Conservation (phyloP, 768 basidiomycete genomes). For the Panellus pusillus region DNA sequence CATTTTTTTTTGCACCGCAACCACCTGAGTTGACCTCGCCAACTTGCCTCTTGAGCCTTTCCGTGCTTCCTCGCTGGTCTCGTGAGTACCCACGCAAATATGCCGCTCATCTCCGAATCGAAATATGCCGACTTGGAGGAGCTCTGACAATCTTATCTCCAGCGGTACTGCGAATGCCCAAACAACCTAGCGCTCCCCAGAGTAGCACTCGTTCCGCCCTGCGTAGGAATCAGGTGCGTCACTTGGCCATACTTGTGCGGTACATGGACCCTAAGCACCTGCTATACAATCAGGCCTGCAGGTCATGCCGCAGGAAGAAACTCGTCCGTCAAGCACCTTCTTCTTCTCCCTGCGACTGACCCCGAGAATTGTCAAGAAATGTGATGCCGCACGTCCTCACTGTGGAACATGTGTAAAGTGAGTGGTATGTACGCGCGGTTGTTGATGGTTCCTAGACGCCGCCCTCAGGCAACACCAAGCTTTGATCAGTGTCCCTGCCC, state of each 20-base stretch:
- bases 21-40: no score
- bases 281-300: slow-evolving; percentile 59
- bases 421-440: slow-evolving; percentile 28
- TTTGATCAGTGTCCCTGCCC: slow-evolving; percentile 79
- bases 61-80: no score
- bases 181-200: slow-evolving; percentile 43
- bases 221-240: slow-evolving; percentile 72
- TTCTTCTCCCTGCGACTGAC: neutral
- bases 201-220: slow-evolving; percentile 58
- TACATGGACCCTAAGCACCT: neutral
- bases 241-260: neutral
- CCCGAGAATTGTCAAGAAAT: slow-evolving; percentile 58
- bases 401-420: slow-evolving; percentile 84
- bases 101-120: no score
- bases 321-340: slow-evolving; percentile 51
- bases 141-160: neutral
- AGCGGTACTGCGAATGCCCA: slow-evolving; percentile 57
- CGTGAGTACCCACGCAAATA: no score
- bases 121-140: no score
- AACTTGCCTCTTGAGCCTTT: no score
- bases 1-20: no score
- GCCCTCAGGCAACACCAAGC: slow-evolving; percentile 73
- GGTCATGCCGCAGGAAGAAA: slow-evolving; percentile 81
- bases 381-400: slow-evolving; percentile 83
- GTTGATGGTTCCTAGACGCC: neutral